Base-by-base conservation (phyloP, 306 rosid genomes). In the Quercus glauca region DNA sequence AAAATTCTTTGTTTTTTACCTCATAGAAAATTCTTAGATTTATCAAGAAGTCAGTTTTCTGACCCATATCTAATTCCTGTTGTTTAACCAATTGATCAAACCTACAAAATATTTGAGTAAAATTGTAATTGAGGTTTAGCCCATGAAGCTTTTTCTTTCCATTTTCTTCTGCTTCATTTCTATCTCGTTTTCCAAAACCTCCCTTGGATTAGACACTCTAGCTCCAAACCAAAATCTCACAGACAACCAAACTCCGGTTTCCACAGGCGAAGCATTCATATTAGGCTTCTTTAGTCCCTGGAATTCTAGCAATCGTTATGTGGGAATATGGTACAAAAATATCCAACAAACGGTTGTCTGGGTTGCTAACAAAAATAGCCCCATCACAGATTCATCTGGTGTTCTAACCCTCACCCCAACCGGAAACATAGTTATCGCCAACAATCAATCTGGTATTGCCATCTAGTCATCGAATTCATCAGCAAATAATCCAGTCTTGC, bases 301-400 rank as follows among this genome's bases (percentile, higher is more conserved):
- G 31, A 74, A 80, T 41, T 74, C 71, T 11, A 57, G 2, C 17
- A 73, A 67, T 28, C 83, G 83, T 57, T 80, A 55, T 26, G 21
- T 74, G 3, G 83, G 83, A 74, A 74, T 80, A 53, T 74, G 79
- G 79, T 67, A n/a, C 75, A 80, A 74, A 37, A 80, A 73, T 2
- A 28, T 73, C 9, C 59, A 26, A 7, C 12, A 23, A 43, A 55
- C 79, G 0, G 79, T 56, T 14, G 79, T 80, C 17, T 74, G 83
- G 83, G 75, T 80, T 41, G 79, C 79, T 33, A 74, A 74, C 37
- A 10, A 68, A 74, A 68, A 80, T 13, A 37, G 31, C 6, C 79
- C 79, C 3, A 49, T 80, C n/a, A 25, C 25, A 41, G 79, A 55
- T 25, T 55, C 60, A 0, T 74, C 79, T 0, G 79, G 79, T 19